Conservation (phyloP, 345 rosid genomes). For the Anastatica hierochuntica region DNA sequence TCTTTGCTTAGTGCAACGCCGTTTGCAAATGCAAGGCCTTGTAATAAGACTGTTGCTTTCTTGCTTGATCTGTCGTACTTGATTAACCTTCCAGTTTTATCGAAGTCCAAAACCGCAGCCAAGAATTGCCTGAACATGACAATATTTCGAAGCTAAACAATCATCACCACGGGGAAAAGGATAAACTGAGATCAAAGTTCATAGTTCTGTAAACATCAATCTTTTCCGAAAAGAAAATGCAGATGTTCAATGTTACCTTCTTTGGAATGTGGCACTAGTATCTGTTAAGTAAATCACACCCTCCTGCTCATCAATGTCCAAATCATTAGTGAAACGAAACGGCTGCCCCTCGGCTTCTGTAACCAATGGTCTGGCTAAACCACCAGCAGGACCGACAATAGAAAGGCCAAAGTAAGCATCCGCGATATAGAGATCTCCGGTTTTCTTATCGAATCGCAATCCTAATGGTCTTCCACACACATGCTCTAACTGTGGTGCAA, state of each 20-base stretch:
- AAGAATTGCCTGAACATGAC: conserved; percentile 42
- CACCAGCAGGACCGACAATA: conserved; percentile 58
- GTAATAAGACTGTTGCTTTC: conserved; percentile 39
- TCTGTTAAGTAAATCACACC: conserved; percentile 68
- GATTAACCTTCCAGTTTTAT: conserved; percentile 56
- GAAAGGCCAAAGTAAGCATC: conserved; percentile 69
- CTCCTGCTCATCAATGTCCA: conserved; percentile 50
- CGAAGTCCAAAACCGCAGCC: conserved; percentile 33
- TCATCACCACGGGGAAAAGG: too few relatives aligned
- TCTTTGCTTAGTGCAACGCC: conserved; percentile 70
- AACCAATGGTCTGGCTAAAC: conserved; percentile 43
- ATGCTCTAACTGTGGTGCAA: conserved; percentile 58
- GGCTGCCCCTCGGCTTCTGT: conserved; percentile 52
- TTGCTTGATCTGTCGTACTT: conserved; percentile 48
- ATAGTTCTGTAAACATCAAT: too few relatives aligned
- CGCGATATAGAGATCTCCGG: conserved; percentile 66
- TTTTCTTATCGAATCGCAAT: conserved; percentile 45
- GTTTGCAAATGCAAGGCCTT: conserved; percentile 58
- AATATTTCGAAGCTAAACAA: neutral
- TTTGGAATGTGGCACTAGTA: conserved; percentile 44
- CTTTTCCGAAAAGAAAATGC: too few relatives aligned
- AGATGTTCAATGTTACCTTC: conserved; percentile 48
- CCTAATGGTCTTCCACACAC: conserved; percentile 78
- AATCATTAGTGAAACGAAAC: conserved; percentile 54
- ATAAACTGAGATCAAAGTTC: too few relatives aligned